Conservation (phyloP, 1,139 yeast genomes). For the Saccharomyces hybrid region DNA sequence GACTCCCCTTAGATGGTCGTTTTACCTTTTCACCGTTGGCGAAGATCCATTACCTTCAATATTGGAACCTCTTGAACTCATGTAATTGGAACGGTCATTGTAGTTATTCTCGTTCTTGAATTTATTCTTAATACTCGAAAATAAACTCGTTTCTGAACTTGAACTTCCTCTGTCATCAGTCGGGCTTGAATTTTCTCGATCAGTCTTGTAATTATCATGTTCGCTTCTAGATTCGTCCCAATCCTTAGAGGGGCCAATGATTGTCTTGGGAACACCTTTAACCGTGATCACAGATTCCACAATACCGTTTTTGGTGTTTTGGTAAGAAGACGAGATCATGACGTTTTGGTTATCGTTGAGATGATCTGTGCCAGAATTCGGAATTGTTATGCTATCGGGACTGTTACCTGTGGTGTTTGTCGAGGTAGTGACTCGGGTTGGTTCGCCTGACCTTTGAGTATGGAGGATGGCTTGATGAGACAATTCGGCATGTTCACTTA, state of each 20-base stretch:
- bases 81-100: background rate
- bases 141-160: slow-evolving; percentile 1
- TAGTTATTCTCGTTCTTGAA: slow-evolving; percentile 3
- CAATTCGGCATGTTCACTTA: slow-evolving; percentile 13
- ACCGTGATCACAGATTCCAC: slow-evolving; percentile 79
- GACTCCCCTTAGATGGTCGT: background rate
- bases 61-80: background rate
- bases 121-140: background rate
- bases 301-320: slow-evolving; percentile 42
- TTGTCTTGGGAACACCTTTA: slow-evolving; percentile 79
- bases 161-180: background rate
- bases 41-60: background rate
- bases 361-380: background rate
- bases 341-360: slow-evolving; percentile 4
- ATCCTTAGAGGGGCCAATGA: slow-evolving; percentile 47
- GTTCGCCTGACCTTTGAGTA: slow-evolving; percentile 15
- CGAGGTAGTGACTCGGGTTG: slow-evolving; percentile 14
- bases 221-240: slow-evolving; percentile 19
- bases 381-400: background rate
- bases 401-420: slow-evolving; percentile 6
- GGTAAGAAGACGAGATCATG: slow-evolving; percentile 21
- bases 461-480: slow-evolving; percentile 14
- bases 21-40: background rate
- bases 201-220: background rate
- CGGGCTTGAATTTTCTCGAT: slow-evolving; percentile 1